A percentile compares a stretch with the other conserved stretches of the same genome.
Conservation (phyloP, 2,329 filamentous ascomycete species). For the Nigrospora sphaerica region DNA sequence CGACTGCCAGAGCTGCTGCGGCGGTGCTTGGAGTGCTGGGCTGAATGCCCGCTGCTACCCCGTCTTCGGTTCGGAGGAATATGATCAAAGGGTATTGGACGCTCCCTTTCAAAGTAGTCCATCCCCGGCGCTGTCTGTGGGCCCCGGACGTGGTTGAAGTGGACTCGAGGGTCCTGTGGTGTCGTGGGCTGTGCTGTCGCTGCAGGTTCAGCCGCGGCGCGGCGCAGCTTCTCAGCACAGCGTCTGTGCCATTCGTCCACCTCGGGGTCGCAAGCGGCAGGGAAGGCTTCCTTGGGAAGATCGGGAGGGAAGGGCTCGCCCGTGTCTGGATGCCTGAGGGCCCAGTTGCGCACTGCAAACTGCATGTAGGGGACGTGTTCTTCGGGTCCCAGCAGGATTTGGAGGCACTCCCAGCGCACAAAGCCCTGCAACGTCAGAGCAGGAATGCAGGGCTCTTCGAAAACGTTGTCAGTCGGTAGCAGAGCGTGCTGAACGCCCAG, state of each 20-base stretch:
- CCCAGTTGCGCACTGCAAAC: slow-evolving; percentile 70
- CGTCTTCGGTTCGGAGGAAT: slow-evolving; percentile 13
- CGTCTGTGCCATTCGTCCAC: slow-evolving; percentile 81
- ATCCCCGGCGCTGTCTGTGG: slow-evolving; percentile 16
- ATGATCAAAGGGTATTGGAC: slow-evolving; percentile 19
- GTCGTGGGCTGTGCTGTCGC: slow-evolving; percentile 14
- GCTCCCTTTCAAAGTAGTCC: slow-evolving; percentile 30
- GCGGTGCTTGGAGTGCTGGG: slow-evolving; percentile 13
- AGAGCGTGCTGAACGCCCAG: slow-evolving; percentile 86
- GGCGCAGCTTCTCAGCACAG: slow-evolving; percentile 63
- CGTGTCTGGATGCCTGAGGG: slow-evolving; percentile 67
- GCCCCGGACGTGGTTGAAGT: slow-evolving; percentile 22
- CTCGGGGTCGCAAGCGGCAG: slow-evolving; percentile 64
- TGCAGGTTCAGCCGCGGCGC: slow-evolving; percentile 43
- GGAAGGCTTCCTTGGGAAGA: slow-evolving; percentile 58
- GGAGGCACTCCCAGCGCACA: slow-evolving; percentile 88
- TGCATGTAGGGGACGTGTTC: slow-evolving; percentile 83
- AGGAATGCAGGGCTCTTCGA: slow-evolving; percentile 69
- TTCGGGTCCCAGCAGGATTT: slow-evolving; percentile 79
- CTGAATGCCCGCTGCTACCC: slow-evolving; percentile 14
- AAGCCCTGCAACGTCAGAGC: slow-evolving; percentile 80
- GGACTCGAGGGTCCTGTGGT: slow-evolving; percentile 13
- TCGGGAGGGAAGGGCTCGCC: slow-evolving; percentile 58
- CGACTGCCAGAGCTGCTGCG: slow-evolving; percentile 26
- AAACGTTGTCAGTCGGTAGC: slow-evolving; percentile 68